Evolutionary conservation across 176 grass and related monocot species (phyloP).

Genomic region (Lolium rigidum): DNA sequence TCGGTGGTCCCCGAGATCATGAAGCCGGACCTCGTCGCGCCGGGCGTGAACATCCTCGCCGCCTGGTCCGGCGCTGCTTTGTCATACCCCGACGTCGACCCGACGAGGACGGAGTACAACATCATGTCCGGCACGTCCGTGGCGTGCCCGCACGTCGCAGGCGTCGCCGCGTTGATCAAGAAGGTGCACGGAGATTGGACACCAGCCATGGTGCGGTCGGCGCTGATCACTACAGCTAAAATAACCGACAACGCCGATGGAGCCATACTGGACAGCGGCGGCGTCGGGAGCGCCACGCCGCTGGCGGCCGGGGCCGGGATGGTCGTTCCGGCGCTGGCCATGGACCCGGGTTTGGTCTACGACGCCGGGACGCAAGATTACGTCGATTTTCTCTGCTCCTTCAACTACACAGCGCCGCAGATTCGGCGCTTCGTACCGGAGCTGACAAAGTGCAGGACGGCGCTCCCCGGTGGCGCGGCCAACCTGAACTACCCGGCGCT

Average conservation of each 20-base stretch:
- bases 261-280: neutral
- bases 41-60: too few species aligned
- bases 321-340: neutral
- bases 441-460: neutral
- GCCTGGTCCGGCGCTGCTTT: too few species aligned
- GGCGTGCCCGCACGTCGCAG: constrained; percentile 60
- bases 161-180: constrained; percentile 52
- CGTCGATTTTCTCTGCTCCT: neutral
- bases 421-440: neutral
- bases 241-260: rapidly evolving
- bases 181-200: neutral
- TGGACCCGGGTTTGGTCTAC: neutral
- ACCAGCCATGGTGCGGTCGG: too few species aligned
- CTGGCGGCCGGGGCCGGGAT: neutral
- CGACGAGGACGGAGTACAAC: constrained; percentile 7
- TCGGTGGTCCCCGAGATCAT: too few species aligned
- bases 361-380: neutral
- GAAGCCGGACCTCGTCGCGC: too few species aligned
- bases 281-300: neutral
- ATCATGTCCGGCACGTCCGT: constrained; percentile 66
- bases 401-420: neutral
- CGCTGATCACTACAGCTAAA: constrained; percentile 11
- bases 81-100: neutral
- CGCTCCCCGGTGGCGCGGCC: neutral
- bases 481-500: neutral